Percentiles rank a stretch among this genome's conserved stretches.
These are phyloP conservation scores for Fraxinus albicans DNA, from an alignment of 305 asterid species.

Conservation along the genomic window DNA sequence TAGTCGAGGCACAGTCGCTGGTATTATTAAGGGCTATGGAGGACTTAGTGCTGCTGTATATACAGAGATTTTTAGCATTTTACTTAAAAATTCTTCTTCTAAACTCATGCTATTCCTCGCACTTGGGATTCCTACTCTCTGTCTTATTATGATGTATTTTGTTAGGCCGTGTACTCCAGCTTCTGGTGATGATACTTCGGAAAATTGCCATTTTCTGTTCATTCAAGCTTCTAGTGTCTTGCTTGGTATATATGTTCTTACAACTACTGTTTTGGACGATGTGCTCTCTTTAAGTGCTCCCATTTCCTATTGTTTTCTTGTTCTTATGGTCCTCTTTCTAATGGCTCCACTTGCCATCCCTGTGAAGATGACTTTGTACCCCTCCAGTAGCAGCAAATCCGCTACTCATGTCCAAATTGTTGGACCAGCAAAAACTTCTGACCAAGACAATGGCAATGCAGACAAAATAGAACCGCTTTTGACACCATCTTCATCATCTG, in stretches of 20 bases:
- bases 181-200: conserved; percentile 54
- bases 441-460: too few relatives aligned
- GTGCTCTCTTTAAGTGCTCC: conserved; percentile 32
- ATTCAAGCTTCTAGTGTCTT: conserved; percentile 56
- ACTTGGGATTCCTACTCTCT: conserved; percentile 49
- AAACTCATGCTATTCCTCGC: conserved; percentile 54
- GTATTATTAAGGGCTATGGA: conserved; percentile 66
- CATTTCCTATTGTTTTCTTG: conserved; percentile 36
- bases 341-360: conserved; percentile 71
- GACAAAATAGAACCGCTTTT: too few relatives aligned
- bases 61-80: conserved; percentile 52
- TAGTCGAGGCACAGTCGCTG: conserved; percentile 67
- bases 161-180: conserved; percentile 67
- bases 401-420: too few relatives aligned
- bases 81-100: conserved; percentile 49
- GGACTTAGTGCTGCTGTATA: conserved; percentile 72
- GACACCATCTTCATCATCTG: too few relatives aligned
- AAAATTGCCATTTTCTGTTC: conserved; percentile 50
- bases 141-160: conserved; percentile 54
- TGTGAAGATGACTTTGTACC: conserved; percentile 61
- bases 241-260: conserved; percentile 57
- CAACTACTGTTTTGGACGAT: conserved; percentile 46
- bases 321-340: conserved; percentile 53
- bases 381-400: conserved; percentile 28
- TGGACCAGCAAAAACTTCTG: too few relatives aligned